phyloP scores from a whole-genome alignment of 345 rosid species.

The Draba incana region DNA sequence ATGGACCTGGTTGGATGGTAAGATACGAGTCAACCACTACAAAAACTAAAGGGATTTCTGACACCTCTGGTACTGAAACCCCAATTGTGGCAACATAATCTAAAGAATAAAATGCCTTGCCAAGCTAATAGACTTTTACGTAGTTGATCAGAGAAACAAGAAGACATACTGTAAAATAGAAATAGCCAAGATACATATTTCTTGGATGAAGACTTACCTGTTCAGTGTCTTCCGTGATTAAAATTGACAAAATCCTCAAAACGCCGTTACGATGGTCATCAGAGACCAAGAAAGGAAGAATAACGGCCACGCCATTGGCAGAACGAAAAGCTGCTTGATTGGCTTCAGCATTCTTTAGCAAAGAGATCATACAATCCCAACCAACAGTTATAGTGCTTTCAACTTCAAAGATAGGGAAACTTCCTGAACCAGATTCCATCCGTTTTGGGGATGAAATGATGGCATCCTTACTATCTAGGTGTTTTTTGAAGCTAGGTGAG shows the following conservation, averaged over 20 bases:
- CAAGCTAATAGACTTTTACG: slow-evolving; percentile 24
- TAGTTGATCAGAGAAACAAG: slow-evolving; percentile 27
- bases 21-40: slow-evolving; percentile 25
- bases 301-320: slow-evolving; percentile 69
- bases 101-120: slow-evolving; percentile 10
- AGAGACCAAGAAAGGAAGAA: slow-evolving; percentile 84
- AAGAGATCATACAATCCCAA: slow-evolving; percentile 92
- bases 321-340: slow-evolving; percentile 81
- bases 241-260: slow-evolving; percentile 80
- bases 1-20: slow-evolving; percentile 59
- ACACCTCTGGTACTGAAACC: slow-evolving; percentile 13
- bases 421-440: slow-evolving; percentile 72
- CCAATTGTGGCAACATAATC: slow-evolving; percentile 3
- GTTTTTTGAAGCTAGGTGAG: slow-evolving; percentile 80
- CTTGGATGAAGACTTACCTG: slow-evolving; percentile 55
- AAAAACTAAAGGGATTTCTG: slow-evolving; percentile 7
- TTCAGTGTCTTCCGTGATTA: slow-evolving; percentile 77
- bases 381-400: slow-evolving; percentile 74
- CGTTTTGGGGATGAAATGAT: slow-evolving; percentile 88
- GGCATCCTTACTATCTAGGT: slow-evolving; percentile 71
- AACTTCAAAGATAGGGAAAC: slow-evolving; percentile 75
- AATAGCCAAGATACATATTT: slow-evolving; percentile 6
- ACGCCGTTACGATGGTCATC: slow-evolving; percentile 80
- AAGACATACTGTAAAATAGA: slow-evolving; percentile 4
- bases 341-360: slow-evolving; percentile 83